Percentiles rank a stretch among this genome's conserved stretches.
phyloP scores from a whole-genome alignment of 192 early-diverging fungal genomes.

The Backusella psychrophila region DNA sequence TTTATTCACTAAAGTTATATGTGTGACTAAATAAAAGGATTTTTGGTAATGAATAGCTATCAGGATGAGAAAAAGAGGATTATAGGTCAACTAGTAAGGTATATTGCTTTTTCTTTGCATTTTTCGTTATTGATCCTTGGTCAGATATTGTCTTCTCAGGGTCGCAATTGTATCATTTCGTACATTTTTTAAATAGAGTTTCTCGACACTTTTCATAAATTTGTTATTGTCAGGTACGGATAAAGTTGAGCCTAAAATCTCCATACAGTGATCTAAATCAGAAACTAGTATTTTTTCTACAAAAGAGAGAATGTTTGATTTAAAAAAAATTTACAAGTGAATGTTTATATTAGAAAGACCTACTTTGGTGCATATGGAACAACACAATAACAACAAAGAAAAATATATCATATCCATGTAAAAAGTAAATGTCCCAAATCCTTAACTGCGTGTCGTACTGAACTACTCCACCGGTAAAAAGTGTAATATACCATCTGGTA shows the following conservation, averaged over 20 bases:
- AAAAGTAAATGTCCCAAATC: conserved; percentile 54
- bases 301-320: neutral
- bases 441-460: conserved; percentile 47
- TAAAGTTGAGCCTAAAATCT: conserved; percentile 44
- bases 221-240: conserved; percentile 45
- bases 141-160: neutral
- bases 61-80: no score
- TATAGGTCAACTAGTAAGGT: neutral
- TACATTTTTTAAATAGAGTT: conserved; percentile 30
- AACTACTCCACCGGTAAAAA: conserved; percentile 53
- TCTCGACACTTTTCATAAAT: conserved; percentile 37
- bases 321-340: no score
- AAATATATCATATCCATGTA: conserved; percentile 53
- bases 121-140: neutral
- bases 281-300: conserved; percentile 25
- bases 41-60: no score
- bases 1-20: neutral
- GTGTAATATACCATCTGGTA: conserved; percentile 60
- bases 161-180: neutral
- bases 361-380: conserved; percentile 46
- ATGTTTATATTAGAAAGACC: neutral
- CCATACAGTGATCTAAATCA: conserved; percentile 49
- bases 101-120: neutral
- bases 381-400: conserved; percentile 50
- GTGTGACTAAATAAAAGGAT: no score